Evolutionary conservation across 192 early-diverging fungal species (phyloP), one percentile per base, ranked within the genome.

Genomic region (Geranomyces michiganensis): DNA sequence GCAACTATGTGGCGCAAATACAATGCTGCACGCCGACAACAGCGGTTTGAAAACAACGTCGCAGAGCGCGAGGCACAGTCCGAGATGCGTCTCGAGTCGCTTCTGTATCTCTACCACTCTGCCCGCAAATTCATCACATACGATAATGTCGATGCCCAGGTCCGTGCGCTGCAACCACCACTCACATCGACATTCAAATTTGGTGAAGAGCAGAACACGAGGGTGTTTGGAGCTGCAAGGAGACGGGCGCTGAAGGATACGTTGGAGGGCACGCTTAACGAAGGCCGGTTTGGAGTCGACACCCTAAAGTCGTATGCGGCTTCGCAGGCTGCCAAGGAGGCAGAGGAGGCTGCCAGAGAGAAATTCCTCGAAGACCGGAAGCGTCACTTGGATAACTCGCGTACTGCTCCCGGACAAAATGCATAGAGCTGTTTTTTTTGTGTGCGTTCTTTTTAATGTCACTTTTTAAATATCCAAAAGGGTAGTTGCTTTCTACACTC

Each of bases 71-170:
- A 17, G 27, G 7, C 8, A 12, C 47, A 75, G 30, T 59, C 59
- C 8, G 53, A 79, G n/a, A 36, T 29, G 15, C 58, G 73, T 8
- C 31, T 75, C 30, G 70, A 66, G 21, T 59, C 67, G 10, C 70
- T 79, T 3, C 10, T 76, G 63, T 70, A 79, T 46, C 73, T 79
- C 24, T 79, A 71, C 72, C 73, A 75, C 61, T 56, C 73, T 15
- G 51, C 70, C 17, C 15, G 36, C 1, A 26, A 75, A 55, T 79
- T 79, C 67, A 55, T 79, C 55, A 75, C 77, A 2, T 79, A 79
- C 62, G 56, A 59, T 12, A 79, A 79, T 53, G 9, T 79, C 44
- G 77, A 79, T 56, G 32, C 24, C 14, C 68, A 70, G 59, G 15
- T 77, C 15, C 53, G 46, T 0, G 30, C 74, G 21, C 4, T 70